Evolutionary conservation across 345 rosid species (phyloP).

Genomic region (Eucalyptus globulus): DNA sequence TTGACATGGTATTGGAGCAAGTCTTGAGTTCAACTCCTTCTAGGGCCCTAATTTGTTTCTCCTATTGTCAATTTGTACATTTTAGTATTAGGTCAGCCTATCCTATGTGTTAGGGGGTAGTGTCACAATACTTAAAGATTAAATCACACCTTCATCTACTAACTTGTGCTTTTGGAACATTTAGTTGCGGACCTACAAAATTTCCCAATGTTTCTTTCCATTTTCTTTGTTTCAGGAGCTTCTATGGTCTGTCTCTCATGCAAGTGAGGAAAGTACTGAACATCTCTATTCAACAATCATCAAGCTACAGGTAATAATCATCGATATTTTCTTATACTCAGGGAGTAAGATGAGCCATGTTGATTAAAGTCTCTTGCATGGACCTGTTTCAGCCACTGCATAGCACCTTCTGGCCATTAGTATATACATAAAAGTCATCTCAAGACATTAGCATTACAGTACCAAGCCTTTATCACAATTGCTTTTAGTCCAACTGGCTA

Average conservation of each 20-base stretch:
- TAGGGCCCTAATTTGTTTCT: background rate
- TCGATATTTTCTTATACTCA: background rate
- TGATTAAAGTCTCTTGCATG: background rate
- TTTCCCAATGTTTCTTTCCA: background rate
- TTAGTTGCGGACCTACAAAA: background rate
- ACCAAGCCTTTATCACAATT: background rate
- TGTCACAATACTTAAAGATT: background rate
- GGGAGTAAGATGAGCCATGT: background rate
- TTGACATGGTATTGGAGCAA: background rate
- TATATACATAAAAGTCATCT: background rate
- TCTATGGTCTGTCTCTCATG: conserved; percentile 54
- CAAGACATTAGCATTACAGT: background rate
- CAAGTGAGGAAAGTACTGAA: conserved; percentile 89
- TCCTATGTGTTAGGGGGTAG: background rate
- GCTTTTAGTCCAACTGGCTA: background rate
- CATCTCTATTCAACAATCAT: conserved; percentile 66
- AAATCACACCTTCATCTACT: background rate
- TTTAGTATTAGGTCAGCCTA: background rate
- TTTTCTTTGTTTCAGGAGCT: conserved; percentile 48
- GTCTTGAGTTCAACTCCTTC: background rate
- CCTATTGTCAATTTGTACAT: background rate
- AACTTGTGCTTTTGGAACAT: background rate
- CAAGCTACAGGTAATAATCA: conserved; percentile 64
- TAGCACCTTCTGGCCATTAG: background rate
- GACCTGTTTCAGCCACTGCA: background rate